A percentile compares a stretch with the other conserved stretches of the same genome.
Conservation (phyloP, 345 rosid species). For the Eucalyptus erythrocorys region DNA sequence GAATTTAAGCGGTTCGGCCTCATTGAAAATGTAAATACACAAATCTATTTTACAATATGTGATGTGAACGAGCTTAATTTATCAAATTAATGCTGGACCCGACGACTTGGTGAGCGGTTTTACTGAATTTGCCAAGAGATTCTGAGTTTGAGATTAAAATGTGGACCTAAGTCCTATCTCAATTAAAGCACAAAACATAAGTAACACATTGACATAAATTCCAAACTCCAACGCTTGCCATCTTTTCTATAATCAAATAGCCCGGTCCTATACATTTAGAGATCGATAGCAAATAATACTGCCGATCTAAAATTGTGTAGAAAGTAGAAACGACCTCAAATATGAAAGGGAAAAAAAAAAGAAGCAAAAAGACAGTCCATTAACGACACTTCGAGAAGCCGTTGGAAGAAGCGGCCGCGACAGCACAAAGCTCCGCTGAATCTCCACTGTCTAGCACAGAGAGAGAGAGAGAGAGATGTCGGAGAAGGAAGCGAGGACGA, state of each 20-base stretch:
- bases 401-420: neutral
- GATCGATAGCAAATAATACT: no score
- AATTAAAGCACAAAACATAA: neutral
- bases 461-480: neutral
- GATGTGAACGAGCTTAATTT: rapidly evolving
- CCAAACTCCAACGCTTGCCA: no score
- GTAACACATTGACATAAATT: neutral
- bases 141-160: no score
- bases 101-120: no score
- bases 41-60: rapidly evolving
- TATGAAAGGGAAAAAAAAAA: rapidly evolving
- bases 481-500: conserved; percentile 11
- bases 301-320: neutral
- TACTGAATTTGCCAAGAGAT: no score
- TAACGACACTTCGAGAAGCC: conserved; percentile 13
- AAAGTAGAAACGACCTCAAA: neutral
- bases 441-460: neutral
- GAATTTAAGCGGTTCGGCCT: rapidly evolving
- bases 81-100: rapidly evolving
- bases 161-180: no score
- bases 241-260: no score
- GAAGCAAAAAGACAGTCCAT: neutral
- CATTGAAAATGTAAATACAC: neutral
- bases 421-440: neutral
- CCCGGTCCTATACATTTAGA: no score